These are phyloP conservation scores for Chytriomyces sp. DNA, from an alignment of 192 early-diverging fungal species.

Conservation along the genomic window DNA sequence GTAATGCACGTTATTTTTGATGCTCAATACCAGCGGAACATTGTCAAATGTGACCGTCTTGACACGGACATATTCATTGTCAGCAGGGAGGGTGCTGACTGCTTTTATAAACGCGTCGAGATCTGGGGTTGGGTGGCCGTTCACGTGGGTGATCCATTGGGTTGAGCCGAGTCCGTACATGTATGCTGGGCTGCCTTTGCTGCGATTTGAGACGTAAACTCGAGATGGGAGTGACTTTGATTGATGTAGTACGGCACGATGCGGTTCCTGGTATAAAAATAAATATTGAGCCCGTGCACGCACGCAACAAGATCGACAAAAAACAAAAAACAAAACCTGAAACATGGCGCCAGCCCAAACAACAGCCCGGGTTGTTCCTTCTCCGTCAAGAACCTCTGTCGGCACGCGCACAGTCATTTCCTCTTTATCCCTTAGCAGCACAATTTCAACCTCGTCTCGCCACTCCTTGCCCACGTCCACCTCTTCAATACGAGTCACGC, in stretches of 20 bases:
- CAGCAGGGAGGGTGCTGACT: conserved; percentile 54
- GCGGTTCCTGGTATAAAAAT: conserved; percentile 46
- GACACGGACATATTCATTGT: conserved; percentile 73
- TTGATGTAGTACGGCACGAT: conserved; percentile 55
- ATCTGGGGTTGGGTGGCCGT: conserved; percentile 64
- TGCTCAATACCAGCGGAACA: conserved; percentile 72
- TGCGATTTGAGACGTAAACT: conserved; percentile 51
- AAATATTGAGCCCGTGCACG: not conserved
- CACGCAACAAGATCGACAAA: not conserved
- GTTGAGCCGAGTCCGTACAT: conserved; percentile 54
- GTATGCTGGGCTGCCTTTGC: conserved; percentile 55
- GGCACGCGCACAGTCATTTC: conserved; percentile 70
- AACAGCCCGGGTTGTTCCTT: conserved; percentile 67
- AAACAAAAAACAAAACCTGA: conserved; percentile 55
- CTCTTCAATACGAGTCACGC: conserved; percentile 43
- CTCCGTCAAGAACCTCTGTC: conserved; percentile 53
- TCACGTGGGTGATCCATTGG: conserved; percentile 54
- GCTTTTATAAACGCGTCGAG: conserved; percentile 78
- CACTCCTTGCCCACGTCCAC: conserved; percentile 40
- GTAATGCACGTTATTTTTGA: conserved; percentile 76
- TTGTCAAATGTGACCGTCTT: conserved; percentile 79
- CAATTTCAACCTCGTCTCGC: conserved; percentile 40
- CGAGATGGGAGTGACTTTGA: conserved; percentile 44
- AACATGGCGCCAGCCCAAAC: conserved; percentile 85
- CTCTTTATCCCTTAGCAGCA: conserved; percentile 72